Conservation (phyloP, 2,329 filamentous ascomycete genomes). For the Fusarium secorum region DNA sequence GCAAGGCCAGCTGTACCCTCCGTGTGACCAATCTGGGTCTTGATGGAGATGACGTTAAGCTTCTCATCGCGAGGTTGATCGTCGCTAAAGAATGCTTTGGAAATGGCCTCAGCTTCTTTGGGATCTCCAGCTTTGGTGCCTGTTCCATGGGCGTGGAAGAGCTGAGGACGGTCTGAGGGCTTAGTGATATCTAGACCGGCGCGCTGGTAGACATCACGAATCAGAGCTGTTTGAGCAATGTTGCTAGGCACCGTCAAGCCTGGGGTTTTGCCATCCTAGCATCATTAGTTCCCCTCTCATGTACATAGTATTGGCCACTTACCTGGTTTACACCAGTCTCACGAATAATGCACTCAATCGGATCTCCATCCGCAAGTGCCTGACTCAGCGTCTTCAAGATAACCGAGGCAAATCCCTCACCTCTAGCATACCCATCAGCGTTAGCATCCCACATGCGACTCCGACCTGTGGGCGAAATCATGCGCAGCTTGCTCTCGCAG, state of each 20-base stretch:
- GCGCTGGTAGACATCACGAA: background rate
- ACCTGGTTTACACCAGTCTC: constrained; percentile 5
- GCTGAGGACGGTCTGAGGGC: background rate
- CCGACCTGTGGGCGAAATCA: constrained; percentile 5
- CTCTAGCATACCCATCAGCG: constrained; percentile 25
- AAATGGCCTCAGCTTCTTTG: constrained; percentile 17
- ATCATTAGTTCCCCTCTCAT: background rate
- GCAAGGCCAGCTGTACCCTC: constrained; percentile 11
- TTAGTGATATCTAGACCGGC: background rate
- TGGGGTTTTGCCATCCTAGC: background rate
- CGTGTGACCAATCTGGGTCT: constrained; percentile 16
- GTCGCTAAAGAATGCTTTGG: background rate
- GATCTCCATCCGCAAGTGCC: background rate
- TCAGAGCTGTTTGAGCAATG: background rate
- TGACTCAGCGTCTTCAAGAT: constrained; percentile 20
- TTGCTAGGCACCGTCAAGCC: background rate
- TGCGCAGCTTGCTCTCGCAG: constrained; percentile 1
- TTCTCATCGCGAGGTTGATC: background rate
- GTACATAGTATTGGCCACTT: fast-evolving
- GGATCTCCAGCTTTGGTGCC: constrained; percentile 21
- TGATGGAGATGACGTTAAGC: background rate
- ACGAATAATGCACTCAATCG: background rate
- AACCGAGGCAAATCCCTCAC: constrained; percentile 17
- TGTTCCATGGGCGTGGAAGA: constrained; percentile 22
- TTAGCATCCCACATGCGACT: constrained; percentile 17